Conservation (phyloP, 2,329 filamentous ascomycete species). For the Pleomassaria siparia region DNA sequence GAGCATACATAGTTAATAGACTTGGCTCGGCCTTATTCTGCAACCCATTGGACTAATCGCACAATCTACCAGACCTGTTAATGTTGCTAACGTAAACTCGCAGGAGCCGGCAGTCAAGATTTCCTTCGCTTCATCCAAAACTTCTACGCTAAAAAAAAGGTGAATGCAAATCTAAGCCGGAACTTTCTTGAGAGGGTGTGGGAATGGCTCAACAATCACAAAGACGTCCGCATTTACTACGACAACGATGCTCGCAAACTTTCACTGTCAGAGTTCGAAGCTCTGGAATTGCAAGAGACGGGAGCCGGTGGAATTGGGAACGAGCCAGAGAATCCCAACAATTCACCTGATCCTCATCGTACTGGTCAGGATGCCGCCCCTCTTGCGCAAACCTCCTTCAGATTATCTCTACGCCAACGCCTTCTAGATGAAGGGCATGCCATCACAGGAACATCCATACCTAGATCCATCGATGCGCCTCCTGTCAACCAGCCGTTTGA, state of each 20-base stretch:
- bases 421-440: neutral
- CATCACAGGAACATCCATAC: neutral
- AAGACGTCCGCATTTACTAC: constrained; percentile 57
- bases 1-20: too few species aligned
- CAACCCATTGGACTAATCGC: too few species aligned
- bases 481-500: neutral
- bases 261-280: constrained; percentile 35
- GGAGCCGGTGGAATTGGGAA: constrained; percentile 4
- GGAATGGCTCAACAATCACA: constrained; percentile 58
- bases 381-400: neutral
- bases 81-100: constrained; percentile 8
- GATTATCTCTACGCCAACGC: neutral
- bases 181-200: constrained; percentile 57
- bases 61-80: too few species aligned
- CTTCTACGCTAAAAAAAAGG: constrained; percentile 35
- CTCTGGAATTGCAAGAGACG: constrained; percentile 23
- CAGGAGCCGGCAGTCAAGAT: constrained; percentile 46
- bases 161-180: constrained; percentile 46
- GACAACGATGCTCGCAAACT: constrained; percentile 40
- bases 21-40: too few species aligned
- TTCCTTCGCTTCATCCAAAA: constrained; percentile 42
- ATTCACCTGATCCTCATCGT: neutral
- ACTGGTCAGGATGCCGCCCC: neutral
- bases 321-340: neutral
- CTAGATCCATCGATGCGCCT: neutral